Conservation (phyloP, 495 filamentous ascomycete species). For the Cryomyces minteri region DNA sequence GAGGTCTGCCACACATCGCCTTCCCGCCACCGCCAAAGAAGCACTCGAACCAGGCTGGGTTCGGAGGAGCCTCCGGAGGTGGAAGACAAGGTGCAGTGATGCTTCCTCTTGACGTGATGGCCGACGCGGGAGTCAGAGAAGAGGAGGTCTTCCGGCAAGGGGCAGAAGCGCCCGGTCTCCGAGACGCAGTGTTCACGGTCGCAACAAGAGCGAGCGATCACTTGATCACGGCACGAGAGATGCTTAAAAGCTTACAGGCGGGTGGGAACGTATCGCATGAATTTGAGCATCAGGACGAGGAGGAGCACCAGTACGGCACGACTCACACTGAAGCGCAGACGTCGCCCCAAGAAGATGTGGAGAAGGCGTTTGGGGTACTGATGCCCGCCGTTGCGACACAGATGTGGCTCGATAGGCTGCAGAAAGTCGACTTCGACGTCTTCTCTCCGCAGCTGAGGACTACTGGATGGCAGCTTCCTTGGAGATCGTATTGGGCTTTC, state of each 20-base stretch:
- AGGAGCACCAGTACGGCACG: slow-evolving; percentile 43
- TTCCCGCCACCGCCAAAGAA: slow-evolving; percentile 48
- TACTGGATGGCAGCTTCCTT: slow-evolving; percentile 76
- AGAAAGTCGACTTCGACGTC: slow-evolving; percentile 69
- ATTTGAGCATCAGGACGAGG: slow-evolving; percentile 69
- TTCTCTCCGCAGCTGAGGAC: slow-evolving; percentile 44
- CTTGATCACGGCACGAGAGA: slow-evolving; percentile 79
- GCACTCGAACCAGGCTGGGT: slow-evolving; percentile 25
- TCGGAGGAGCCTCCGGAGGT: slow-evolving; percentile 20
- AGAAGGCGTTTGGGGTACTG: slow-evolving; percentile 27
- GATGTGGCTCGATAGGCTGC: slow-evolving; percentile 59
- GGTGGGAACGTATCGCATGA: slow-evolving; percentile 61
- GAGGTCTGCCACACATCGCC: slow-evolving; percentile 69
- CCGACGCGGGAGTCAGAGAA: slow-evolving; percentile 55
- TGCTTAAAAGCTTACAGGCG: slow-evolving; percentile 60
- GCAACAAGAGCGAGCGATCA: slow-evolving; percentile 91
- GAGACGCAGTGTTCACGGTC: slow-evolving; percentile 79
- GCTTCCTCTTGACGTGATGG: slow-evolving; percentile 81
- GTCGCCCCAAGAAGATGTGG: slow-evolving; percentile 16
- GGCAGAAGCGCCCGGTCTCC: slow-evolving; percentile 52
- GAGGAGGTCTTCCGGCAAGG: slow-evolving; percentile 79
- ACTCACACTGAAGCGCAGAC: slow-evolving; percentile 10
- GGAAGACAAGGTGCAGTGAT: slow-evolving; percentile 45
- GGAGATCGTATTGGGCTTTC: slow-evolving; percentile 60
- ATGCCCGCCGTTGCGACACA: slow-evolving; percentile 62